These are phyloP conservation scores for Geotrichum aggregatum DNA, from an alignment of 1,139 yeast species.

Conservation along the genomic window DNA sequence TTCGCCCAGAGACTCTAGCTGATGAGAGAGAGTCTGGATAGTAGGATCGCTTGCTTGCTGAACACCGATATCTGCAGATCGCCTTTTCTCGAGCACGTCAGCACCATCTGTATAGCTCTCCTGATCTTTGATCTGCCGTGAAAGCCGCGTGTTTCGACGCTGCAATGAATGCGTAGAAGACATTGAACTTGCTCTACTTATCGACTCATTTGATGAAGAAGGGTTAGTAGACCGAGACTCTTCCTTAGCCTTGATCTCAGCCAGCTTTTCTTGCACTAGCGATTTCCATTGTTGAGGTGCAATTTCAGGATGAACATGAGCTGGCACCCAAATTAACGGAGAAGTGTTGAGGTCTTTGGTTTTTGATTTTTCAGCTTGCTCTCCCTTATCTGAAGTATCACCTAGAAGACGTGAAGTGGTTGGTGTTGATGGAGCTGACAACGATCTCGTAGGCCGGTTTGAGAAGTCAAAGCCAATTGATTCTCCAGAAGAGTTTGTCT, in stretches of 20 bases:
- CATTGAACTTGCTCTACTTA: neutral
- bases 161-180: slow-evolving; percentile 20
- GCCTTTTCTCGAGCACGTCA: slow-evolving; percentile 36
- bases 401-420: slow-evolving; percentile 4
- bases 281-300: slow-evolving; percentile 87
- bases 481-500: neutral
- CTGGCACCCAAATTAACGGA: slow-evolving; percentile 80
- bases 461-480: slow-evolving; percentile 18
- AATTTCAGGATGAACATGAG: slow-evolving; percentile 84
- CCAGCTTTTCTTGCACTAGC: slow-evolving; percentile 73
- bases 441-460: slow-evolving; percentile 5
- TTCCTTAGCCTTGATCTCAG: slow-evolving; percentile 57
- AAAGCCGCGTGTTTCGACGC: slow-evolving; percentile 38
- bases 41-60: slow-evolving; percentile 28
- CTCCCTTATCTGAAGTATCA: neutral
- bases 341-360: slow-evolving; percentile 21
- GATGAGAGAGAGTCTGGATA: slow-evolving; percentile 30
- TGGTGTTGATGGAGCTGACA: slow-evolving; percentile 8
- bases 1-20: slow-evolving; percentile 35
- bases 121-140: slow-evolving; percentile 38
- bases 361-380: neutral
- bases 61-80: slow-evolving; percentile 24
- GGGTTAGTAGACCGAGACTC: slow-evolving; percentile 3
- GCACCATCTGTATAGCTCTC: slow-evolving; percentile 41
- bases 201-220: slow-evolving; percentile 9